Percentiles rank a stretch among this genome's conserved stretches.
These are phyloP conservation scores for Suillus decipiens DNA, from an alignment of 768 basidiomycete genomes.

Conservation along the genomic window DNA sequence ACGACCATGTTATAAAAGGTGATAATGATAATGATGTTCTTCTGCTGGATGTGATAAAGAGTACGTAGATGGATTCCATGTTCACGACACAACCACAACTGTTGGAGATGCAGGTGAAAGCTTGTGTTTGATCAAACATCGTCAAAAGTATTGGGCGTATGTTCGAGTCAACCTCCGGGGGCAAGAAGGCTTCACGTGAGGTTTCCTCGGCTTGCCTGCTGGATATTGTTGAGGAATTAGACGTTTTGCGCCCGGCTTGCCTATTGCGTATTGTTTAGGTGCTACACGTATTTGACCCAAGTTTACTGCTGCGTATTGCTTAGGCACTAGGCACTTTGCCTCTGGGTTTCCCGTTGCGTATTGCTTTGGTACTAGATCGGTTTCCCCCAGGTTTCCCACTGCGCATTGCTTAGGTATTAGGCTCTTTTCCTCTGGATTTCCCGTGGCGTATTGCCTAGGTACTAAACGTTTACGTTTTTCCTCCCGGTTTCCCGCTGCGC, in stretches of 20 bases:
- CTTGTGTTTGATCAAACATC: conserved; percentile 8
- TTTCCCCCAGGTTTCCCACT: neutral
- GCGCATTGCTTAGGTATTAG: neutral
- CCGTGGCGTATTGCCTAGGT: neutral
- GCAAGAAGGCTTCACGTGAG: neutral
- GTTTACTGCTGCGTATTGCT: neutral
- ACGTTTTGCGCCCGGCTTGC: neutral
- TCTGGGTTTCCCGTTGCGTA: neutral
- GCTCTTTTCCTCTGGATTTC: neutral
- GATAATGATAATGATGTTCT: neutral
- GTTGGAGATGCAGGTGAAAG: neutral
- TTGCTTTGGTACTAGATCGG: neutral
- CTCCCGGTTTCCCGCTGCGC: neutral
- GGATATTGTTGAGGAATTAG: neutral
- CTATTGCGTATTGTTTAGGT: no score
- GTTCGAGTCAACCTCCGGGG: conserved; percentile 17
- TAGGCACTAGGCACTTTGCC: neutral
- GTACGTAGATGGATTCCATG: neutral
- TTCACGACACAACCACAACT: neutral
- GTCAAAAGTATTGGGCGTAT: conserved; percentile 32
- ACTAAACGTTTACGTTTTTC: no score
- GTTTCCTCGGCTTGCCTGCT: neutral
- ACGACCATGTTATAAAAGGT: neutral
- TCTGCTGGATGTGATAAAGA: neutral
- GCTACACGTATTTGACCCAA: neutral